Percentiles rank a stretch among this genome's conserved stretches.
These are phyloP conservation scores for Paecilomyces sp. DNA, from an alignment of 2,329 filamentous ascomycete species.

Conservation along the genomic window DNA sequence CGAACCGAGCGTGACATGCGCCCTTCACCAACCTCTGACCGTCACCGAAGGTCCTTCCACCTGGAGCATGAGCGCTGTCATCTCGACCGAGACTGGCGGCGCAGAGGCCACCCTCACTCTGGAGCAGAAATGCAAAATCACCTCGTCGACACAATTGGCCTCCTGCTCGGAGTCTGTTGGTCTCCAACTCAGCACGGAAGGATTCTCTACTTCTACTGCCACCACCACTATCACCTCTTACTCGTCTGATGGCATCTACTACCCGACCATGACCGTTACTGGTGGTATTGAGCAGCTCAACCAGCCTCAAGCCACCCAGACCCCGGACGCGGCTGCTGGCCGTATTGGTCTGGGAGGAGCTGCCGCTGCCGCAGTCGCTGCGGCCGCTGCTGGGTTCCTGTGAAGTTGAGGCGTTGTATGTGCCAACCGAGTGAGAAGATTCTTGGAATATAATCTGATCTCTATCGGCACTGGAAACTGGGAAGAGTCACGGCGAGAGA, in stretches of 20 bases:
- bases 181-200: not conserved
- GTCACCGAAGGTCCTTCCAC: constrained; percentile 14
- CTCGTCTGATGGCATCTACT: constrained; percentile 5
- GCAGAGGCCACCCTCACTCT: constrained; percentile 5
- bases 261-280: constrained; percentile 9
- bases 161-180: constrained; percentile 7
- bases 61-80: constrained; percentile 7
- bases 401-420: not conserved
- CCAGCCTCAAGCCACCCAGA: constrained; percentile 6
- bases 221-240: constrained; percentile 1
- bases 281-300: constrained; percentile 12
- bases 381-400: constrained; percentile 21
- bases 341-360: constrained; percentile 6
- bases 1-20: constrained; percentile 1
- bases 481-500: not conserved
- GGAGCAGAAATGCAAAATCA: constrained; percentile 10
- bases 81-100: constrained; percentile 2
- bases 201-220: constrained; percentile 2
- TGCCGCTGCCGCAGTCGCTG: constrained; percentile 26
- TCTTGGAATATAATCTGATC: not conserved
- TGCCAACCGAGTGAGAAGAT: not conserved
- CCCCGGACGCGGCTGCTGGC: constrained; percentile 3
- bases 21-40: constrained; percentile 8
- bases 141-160: constrained; percentile 8
- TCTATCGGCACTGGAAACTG: not conserved